These are phyloP conservation scores for Ephemerocybe angulata DNA, from an alignment of 768 basidiomycete genomes.

Conservation along the genomic window DNA sequence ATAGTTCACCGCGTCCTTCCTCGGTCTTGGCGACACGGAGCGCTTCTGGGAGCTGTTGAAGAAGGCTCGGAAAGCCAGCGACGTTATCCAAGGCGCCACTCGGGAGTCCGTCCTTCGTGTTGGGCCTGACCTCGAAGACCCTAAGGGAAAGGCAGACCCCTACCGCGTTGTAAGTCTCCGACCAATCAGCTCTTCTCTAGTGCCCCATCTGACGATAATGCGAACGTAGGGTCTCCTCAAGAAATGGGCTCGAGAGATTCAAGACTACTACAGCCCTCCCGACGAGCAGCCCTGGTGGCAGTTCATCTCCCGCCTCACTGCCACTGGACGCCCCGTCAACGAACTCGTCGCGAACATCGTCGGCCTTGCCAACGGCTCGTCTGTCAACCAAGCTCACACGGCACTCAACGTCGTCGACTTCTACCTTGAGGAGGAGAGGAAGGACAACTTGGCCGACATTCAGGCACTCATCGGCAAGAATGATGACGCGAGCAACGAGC, in stretches of 20 bases:
- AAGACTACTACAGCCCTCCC: conserved; percentile 24
- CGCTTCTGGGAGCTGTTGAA: not conserved
- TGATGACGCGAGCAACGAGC: conserved; percentile 29
- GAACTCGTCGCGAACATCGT: conserved; percentile 42
- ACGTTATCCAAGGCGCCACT: not conserved
- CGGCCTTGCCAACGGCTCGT: conserved; percentile 45
- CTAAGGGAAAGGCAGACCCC: not conserved
- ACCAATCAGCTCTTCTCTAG: too few relatives aligned
- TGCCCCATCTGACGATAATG: not conserved
- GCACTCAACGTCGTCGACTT: conserved; percentile 51
- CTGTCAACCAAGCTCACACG: conserved; percentile 45
- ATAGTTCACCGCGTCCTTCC: not conserved
- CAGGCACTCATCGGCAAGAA: conserved; percentile 29
- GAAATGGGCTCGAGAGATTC: conserved; percentile 2
- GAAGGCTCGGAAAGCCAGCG: conserved; percentile 1
- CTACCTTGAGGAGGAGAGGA: conserved; percentile 42
- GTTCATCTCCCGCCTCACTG: conserved; percentile 36
- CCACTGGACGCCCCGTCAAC: conserved; percentile 35
- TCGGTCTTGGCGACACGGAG: not conserved
- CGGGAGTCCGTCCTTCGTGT: not conserved
- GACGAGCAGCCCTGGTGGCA: conserved; percentile 31
- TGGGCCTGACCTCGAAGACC: not conserved
- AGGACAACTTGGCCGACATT: conserved; percentile 37
- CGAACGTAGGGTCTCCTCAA: conserved; percentile 26
- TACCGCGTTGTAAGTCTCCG: not conserved